These are phyloP conservation scores for Castanopsis chinensis DNA, from an alignment of 306 rosid species.

Conservation along the genomic window DNA sequence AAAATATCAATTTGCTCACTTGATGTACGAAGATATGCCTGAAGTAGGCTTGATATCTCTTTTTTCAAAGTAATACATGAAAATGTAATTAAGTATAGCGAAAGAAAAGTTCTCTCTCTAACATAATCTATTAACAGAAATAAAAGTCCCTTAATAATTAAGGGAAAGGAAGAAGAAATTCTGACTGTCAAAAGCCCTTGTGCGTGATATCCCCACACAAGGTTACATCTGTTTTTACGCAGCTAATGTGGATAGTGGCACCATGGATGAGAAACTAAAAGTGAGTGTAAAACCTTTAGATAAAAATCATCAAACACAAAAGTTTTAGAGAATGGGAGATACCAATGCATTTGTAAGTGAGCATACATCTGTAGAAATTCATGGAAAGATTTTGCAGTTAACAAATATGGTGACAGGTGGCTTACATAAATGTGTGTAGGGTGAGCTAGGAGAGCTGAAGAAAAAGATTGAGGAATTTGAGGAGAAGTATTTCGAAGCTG, in stretches of 20 bases:
- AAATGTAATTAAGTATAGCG: neutral
- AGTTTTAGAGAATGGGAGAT: neutral
- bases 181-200: neutral
- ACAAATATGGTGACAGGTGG: conserved; percentile 3
- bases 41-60: neutral
- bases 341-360: neutral
- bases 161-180: neutral
- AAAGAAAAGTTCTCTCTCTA: neutral
- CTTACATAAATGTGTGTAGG: conserved; percentile 37
- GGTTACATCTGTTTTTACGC: neutral
- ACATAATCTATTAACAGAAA: neutral
- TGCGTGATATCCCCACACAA: neutral
- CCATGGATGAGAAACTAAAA: neutral
- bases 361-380: neutral
- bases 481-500: conserved; percentile 42
- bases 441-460: conserved; percentile 56
- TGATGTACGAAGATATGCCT: neutral
- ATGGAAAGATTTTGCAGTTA: neutral
- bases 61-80: neutral
- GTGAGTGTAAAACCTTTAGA: neutral
- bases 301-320: neutral
- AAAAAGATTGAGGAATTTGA: conserved; percentile 61
- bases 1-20: too few relatives aligned
- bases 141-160: neutral
- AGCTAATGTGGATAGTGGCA: neutral